Base-by-base conservation (phyloP, 805 yeast genomes). In the Metschnikowia lachancei region DNA sequence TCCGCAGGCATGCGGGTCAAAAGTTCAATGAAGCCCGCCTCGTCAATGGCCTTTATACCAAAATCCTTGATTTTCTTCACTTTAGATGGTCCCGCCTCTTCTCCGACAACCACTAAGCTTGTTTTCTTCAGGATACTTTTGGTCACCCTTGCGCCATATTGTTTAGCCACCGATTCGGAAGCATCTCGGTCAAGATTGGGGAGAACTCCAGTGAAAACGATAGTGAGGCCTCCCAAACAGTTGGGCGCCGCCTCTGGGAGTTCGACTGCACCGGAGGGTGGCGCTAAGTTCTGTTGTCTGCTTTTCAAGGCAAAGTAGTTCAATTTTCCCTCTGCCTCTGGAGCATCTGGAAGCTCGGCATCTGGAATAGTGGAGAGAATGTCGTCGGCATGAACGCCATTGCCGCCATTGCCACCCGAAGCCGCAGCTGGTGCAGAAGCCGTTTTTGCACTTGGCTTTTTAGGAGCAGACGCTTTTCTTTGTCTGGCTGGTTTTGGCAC, bases 11-110 rank as follows among this genome's bases (percentile, higher is more conserved):
- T 87, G 6, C 81, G 77, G 18, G 72, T 58, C 38, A 94, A 73
- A 52, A 94, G 71, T 53, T 82, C 81, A 34, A 87, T 66, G 56
- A 94, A 90, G 0, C 98, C 98, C 10, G 79, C 87, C 64, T 94
- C 96, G 58, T 81, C 83, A 49, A 92, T 84, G 34, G 95, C 89
- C 65, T 91, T 91, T 45, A 88, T 80, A 7, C 79, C 76, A 53
- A 83, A 70, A 43, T 81, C 78, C 57, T 80, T 83, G 54, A 95
- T 92, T 59, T 83, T 87, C 57, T 80, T 80, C 36, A 94, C 81
- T 65, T 94, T 94, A n/a, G 89, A 82, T 2, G 98, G 97, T 0
- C 99, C 99, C 2, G 99, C 98, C 55, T 94, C 97, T 43, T 78
- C 89, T 7, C 99, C 99, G 26, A 94, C 74, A 1, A 94, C 97